These are phyloP conservation scores for Dothideomycetes sp. DNA, from an alignment of 2,329 filamentous ascomycete genomes.

Conservation along the genomic window DNA sequence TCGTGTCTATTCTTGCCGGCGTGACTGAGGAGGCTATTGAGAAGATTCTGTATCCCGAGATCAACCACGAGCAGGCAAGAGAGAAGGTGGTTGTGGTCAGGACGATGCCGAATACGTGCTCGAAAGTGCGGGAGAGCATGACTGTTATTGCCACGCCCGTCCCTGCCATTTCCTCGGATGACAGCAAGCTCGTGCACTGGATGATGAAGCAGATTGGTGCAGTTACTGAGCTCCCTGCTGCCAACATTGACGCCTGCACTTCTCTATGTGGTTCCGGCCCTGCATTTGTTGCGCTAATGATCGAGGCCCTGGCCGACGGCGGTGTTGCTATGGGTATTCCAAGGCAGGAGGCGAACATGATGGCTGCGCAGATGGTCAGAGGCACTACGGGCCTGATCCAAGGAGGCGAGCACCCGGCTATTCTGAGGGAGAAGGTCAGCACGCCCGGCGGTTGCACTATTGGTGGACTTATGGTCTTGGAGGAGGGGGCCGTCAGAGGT, in stretches of 20 bases:
- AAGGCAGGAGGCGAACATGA: slow-evolving; percentile 58
- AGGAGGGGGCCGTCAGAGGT: slow-evolving; percentile 60
- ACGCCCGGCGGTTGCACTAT: slow-evolving; percentile 73
- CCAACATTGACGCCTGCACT: slow-evolving; percentile 61
- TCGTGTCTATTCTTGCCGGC: slow-evolving; percentile 74
- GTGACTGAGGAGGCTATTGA: slow-evolving; percentile 61
- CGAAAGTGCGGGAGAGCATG: slow-evolving; percentile 70
- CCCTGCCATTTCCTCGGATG: slow-evolving; percentile 45
- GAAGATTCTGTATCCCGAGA: slow-evolving; percentile 47
- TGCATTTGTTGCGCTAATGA: slow-evolving; percentile 64
- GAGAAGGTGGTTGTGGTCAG: slow-evolving; percentile 52
- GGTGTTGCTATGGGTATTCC: slow-evolving; percentile 71
- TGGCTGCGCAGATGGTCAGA: slow-evolving; percentile 71
- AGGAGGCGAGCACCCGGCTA: slow-evolving; percentile 61
- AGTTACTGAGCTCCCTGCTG: slow-evolving; percentile 55
- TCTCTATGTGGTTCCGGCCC: slow-evolving; percentile 65
- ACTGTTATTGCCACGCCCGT: slow-evolving; percentile 57
- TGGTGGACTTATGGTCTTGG: slow-evolving; percentile 59
- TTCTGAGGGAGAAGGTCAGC: slow-evolving; percentile 64
- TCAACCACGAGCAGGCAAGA: slow-evolving; percentile 35
- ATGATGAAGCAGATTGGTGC: slow-evolving; percentile 67
- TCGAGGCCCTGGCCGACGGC: slow-evolving; percentile 66
- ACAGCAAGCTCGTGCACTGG: slow-evolving; percentile 54
- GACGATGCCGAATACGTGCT: slow-evolving; percentile 78
- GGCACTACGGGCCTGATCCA: slow-evolving; percentile 61